Percentiles rank a stretch among this genome's conserved stretches.
Evolutionary conservation across 2,329 filamentous ascomycete genomes (phyloP).

Genomic region (Curvularia sp.): DNA sequence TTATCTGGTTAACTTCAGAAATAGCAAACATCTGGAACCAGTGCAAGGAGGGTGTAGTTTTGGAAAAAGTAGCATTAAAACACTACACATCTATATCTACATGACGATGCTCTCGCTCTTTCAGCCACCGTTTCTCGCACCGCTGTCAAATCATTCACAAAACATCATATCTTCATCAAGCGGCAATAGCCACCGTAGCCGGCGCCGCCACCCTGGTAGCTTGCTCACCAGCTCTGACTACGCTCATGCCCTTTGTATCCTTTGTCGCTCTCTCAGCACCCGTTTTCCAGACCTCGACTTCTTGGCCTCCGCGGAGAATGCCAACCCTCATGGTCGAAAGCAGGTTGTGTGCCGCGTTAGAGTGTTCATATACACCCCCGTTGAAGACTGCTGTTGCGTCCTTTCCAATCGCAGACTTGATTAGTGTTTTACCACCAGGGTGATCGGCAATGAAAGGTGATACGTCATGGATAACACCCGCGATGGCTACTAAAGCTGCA

Average conservation of each 20-base stretch:
- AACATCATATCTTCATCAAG: slow-evolving; percentile 52
- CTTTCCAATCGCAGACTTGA: slow-evolving; percentile 47
- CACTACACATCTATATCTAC: not conserved
- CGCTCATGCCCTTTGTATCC: slow-evolving; percentile 76
- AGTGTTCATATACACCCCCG: slow-evolving; percentile 51
- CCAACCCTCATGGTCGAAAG: slow-evolving; percentile 53
- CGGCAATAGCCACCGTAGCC: slow-evolving; percentile 79
- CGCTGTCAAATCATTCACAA: not conserved
- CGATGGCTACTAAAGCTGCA: slow-evolving; percentile 44
- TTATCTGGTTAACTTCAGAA: not conserved
- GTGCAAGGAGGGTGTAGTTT: not conserved
- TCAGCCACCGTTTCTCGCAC: not conserved
- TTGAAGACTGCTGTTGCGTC: slow-evolving; percentile 52
- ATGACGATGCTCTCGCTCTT: not conserved
- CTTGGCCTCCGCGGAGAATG: slow-evolving; percentile 48
- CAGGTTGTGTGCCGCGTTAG: slow-evolving; percentile 51
- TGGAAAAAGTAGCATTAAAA: not conserved
- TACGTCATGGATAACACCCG: slow-evolving; percentile 50
- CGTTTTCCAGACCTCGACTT: slow-evolving; percentile 52
- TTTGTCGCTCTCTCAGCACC: slow-evolving; percentile 55
- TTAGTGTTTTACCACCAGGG: slow-evolving; percentile 49
- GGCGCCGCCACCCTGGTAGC: slow-evolving; percentile 79
- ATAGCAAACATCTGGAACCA: not conserved
- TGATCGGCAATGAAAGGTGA: slow-evolving; percentile 48
- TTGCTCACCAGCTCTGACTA: slow-evolving; percentile 76